Percentiles rank a stretch among this genome's conserved stretches.
These are phyloP conservation scores for Dacryopinax primogenitus DNA, from an alignment of 768 basidiomycete species.

Conservation along the genomic window DNA sequence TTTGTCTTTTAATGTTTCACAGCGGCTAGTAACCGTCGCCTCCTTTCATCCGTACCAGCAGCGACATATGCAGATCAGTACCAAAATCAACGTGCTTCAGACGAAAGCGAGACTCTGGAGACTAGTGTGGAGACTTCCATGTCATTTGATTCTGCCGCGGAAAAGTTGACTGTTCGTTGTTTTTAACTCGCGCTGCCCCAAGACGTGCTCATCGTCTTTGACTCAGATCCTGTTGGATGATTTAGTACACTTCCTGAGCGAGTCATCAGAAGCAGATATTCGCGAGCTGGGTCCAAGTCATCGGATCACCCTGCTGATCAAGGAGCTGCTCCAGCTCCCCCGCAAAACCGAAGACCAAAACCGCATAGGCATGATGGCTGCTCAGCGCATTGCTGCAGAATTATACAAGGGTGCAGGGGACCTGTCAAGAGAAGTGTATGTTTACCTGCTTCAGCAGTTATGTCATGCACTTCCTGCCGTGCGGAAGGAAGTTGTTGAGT, in stretches of 20 bases:
- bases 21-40: neutral
- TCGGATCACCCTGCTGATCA: neutral
- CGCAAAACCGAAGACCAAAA: neutral
- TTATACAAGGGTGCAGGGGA: conserved; percentile 71
- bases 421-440: conserved; percentile 86
- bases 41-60: neutral
- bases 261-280: neutral
- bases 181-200: no score
- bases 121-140: neutral
- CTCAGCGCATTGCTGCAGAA: neutral
- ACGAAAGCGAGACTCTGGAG: neutral
- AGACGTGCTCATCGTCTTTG: neutral
- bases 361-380: neutral
- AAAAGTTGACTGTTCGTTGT: neutral
- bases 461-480: conserved; percentile 85
- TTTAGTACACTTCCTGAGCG: neutral
- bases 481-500: conserved; percentile 89
- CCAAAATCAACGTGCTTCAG: neutral
- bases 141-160: neutral
- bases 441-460: conserved; percentile 72
- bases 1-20: neutral
- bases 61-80: neutral
- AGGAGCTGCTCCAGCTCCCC: neutral
- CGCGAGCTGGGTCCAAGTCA: neutral
- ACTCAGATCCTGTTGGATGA: neutral